phyloP scores from a whole-genome alignment of 768 basidiomycete genomes.

The Rubroboletus pulcherrimus region DNA sequence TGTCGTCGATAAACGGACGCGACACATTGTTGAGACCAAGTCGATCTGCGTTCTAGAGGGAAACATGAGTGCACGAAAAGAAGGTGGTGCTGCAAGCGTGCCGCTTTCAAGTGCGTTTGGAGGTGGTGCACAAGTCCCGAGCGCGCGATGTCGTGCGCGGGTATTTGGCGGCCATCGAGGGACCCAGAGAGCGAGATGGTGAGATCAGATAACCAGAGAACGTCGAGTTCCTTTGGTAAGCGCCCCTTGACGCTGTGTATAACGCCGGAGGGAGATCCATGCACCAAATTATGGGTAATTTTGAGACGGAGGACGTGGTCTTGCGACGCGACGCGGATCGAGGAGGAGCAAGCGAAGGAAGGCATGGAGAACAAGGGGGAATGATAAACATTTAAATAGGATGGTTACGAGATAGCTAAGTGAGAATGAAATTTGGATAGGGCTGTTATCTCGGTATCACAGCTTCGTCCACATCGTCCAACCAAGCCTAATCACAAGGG shows the following conservation, averaged over 20 bases:
- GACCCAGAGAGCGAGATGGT: slow-evolving; percentile 52
- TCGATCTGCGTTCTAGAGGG: slow-evolving; percentile 51
- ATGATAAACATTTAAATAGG: slow-evolving; percentile 13
- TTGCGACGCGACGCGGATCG: slow-evolving; percentile 43
- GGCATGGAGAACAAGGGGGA: slow-evolving; percentile 24
- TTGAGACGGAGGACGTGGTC: slow-evolving; percentile 44
- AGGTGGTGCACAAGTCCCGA: slow-evolving; percentile 54
- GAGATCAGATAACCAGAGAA: slow-evolving; percentile 48
- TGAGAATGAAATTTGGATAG: slow-evolving; percentile 4
- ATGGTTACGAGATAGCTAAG: slow-evolving; percentile 29
- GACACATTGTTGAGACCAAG: slow-evolving; percentile 60
- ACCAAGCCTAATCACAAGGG: slow-evolving; percentile 14
- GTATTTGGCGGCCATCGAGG: slow-evolving; percentile 41
- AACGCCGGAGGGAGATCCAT: slow-evolving; percentile 28
- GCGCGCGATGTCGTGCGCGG: slow-evolving; percentile 36
- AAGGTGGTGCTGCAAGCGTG: slow-evolving; percentile 21
- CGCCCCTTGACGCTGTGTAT: slow-evolving; percentile 32
- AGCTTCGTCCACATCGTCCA: slow-evolving; percentile 26
- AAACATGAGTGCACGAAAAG: slow-evolving; percentile 10
- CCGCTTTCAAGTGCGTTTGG: slow-evolving; percentile 47
- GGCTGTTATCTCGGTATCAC: slow-evolving; percentile 29
- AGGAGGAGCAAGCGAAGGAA: slow-evolving; percentile 28
- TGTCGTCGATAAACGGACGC: slow-evolving; percentile 44
- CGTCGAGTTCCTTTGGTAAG: slow-evolving; percentile 40
- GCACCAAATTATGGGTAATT: slow-evolving; percentile 43